phyloP scores from a whole-genome alignment of 2,329 filamentous ascomycete genomes.

The Orbilia blumenaviensis region DNA sequence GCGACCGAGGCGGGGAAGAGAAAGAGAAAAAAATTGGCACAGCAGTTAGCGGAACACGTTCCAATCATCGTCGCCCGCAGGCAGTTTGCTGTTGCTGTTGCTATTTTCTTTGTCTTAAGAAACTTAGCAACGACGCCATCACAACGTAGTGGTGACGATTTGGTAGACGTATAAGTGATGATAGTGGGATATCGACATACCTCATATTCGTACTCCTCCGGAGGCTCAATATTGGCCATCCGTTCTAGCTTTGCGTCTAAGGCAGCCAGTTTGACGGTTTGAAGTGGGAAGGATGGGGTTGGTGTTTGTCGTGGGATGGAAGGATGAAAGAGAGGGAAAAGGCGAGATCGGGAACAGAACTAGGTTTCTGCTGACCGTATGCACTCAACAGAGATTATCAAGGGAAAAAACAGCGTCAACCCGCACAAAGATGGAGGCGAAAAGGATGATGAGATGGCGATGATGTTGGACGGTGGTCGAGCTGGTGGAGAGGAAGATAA shows the following conservation, averaged over 20 bases:
- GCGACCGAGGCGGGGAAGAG: neutral
- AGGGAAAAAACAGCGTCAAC: neutral
- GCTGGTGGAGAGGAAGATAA: constrained; percentile 24
- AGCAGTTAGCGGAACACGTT: constrained; percentile 9
- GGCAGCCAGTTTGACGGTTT: constrained; percentile 53
- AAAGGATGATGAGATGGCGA: neutral
- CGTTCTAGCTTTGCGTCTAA: constrained; percentile 51
- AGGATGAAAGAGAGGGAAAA: neutral
- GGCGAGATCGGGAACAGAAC: constrained; percentile 41
- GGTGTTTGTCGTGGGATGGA: constrained; percentile 19
- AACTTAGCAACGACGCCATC: neutral
- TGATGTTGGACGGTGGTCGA: neutral
- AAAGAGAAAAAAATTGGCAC: neutral
- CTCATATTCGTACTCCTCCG: constrained; percentile 54
- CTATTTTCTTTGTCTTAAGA: constrained; percentile 4
- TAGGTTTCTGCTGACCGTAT: neutral
- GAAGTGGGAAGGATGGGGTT: neutral
- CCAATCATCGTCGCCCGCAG: neutral
- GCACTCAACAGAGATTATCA: neutral
- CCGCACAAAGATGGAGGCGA: neutral
- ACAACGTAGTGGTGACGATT: neutral
- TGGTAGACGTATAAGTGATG: neutral
- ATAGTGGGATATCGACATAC: constrained; percentile 4
- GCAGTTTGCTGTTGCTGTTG: too few species aligned
- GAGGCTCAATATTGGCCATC: constrained; percentile 52